phyloP scores from a whole-genome alignment of 2,329 filamentous ascomycete genomes.

The Hypocrella siamensis region DNA sequence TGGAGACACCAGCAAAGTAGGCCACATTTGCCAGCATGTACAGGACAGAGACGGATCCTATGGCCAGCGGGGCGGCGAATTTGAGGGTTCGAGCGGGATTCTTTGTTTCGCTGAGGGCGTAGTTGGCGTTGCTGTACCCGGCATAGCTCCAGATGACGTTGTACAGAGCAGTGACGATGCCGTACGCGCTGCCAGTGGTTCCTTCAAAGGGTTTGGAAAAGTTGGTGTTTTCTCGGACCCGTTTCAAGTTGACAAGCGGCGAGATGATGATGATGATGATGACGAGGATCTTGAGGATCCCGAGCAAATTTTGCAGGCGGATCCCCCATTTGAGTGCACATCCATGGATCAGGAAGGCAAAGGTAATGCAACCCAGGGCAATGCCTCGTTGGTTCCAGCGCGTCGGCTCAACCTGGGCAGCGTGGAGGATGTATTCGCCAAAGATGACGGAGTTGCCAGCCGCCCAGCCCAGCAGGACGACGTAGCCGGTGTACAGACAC shows the following conservation, averaged over 20 bases:
- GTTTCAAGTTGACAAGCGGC: conserved; percentile 44
- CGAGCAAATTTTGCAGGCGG: conserved; percentile 49
- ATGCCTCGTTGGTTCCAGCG: conserved; percentile 54
- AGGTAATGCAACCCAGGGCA: conserved; percentile 50
- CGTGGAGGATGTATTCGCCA: conserved; percentile 54
- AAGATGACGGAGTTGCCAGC: conserved; percentile 54
- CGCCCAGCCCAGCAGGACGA: conserved; percentile 49
- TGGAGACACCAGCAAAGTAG: conserved; percentile 45
- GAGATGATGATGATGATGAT: conserved; percentile 49
- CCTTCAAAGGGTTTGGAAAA: conserved; percentile 49
- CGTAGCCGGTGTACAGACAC: conserved; percentile 43
- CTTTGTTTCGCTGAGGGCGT: conserved; percentile 48
- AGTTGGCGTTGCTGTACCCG: conserved; percentile 54
- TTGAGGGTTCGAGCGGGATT: conserved; percentile 50
- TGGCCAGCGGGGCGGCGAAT: conserved; percentile 45
- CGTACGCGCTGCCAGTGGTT: conserved; percentile 49
- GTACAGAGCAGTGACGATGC: conserved; percentile 53
- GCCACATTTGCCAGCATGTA: conserved; percentile 55
- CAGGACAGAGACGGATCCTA: conserved; percentile 40
- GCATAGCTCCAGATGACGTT: conserved; percentile 59
- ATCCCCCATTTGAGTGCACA: conserved; percentile 49
- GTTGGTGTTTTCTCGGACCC: conserved; percentile 42
- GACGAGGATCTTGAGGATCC: conserved; percentile 49
- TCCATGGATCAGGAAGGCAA: conserved; percentile 50
- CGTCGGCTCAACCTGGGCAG: conserved; percentile 43